Conservation (phyloP, 495 filamentous ascomycete genomes). For the Podospora anserina region DNA sequence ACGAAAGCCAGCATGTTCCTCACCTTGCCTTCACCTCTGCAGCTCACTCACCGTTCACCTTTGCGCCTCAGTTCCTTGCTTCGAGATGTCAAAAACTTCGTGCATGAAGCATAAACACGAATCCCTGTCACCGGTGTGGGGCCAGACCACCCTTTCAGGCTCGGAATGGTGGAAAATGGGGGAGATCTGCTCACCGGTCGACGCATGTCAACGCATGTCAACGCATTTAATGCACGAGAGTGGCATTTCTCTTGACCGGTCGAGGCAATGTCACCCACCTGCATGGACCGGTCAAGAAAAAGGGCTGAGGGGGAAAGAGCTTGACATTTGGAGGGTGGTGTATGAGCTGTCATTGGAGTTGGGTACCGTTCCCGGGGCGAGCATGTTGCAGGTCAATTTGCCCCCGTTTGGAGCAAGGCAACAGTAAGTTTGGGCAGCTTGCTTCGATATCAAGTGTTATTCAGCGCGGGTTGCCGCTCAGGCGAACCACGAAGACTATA, state of each 20-base stretch:
- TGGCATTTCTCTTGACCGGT: neutral
- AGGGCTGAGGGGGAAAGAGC: neutral
- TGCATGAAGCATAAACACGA: neutral
- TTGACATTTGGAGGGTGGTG: neutral
- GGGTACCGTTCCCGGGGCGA: neutral
- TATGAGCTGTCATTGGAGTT: neutral
- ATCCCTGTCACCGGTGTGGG: neutral
- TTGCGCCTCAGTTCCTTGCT: neutral
- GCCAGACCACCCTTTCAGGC: neutral
- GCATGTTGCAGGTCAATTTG: neutral
- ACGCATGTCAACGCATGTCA: neutral
- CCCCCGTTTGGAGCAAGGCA: neutral
- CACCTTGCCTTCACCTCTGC: neutral
- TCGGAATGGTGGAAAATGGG: neutral
- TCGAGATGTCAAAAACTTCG: neutral
- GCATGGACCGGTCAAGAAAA: neutral
- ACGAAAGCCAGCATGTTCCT: neutral
- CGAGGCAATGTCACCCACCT: neutral
- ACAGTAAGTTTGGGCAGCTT: neutral
- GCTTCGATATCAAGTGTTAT: neutral
- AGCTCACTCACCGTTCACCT: neutral
- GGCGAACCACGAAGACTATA: neutral
- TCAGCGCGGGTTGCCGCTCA: neutral
- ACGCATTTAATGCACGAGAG: neutral
- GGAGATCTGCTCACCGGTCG: neutral